Base-by-base conservation (phyloP, 768 basidiomycete genomes). In the Podaxis mareebaensis region DNA sequence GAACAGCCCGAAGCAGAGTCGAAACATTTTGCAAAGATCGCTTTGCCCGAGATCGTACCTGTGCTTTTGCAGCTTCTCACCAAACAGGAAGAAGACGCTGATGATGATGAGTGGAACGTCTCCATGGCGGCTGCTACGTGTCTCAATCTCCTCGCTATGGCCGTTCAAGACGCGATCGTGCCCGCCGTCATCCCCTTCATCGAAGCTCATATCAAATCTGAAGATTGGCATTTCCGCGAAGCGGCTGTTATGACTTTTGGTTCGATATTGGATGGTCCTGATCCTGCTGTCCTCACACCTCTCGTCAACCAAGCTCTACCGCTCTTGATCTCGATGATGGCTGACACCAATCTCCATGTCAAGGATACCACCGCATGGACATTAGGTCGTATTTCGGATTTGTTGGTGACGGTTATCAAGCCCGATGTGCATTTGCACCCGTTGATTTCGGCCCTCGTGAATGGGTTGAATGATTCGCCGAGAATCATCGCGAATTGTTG, bases 301-400 rank as follows among this genome's bases (percentile, higher is more conserved):
- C 88, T 99, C 49, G 95, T 97, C 66, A 86, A 91, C 66, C 95
- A 98, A 74, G 97, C 97, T 0, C 83, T 99, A 12, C 94, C 94
- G 4, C 88, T 96, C 44, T 83, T 99, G 53, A 95, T 99, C 71
- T 88, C 89, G 68, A 96, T 97, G 95, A 96, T 99, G 93, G 81
- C 79, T 53, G 97, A 99, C 72, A 70, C 81, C 39, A 88, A 95
- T 66, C 52, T 85, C 2, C 91, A 94, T 64, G 96, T 99, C 68
- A 93, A 96, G 76, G 97, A 99, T 74, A 96, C 95, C 1, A 94
- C 93, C 28, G 96, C 97, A 2, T 99, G 96, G 96, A 99, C 97
- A 1, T 83, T 99, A 13, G 96, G 96, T 20, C 83, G 95, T 44
- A 96, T 99, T 67, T 96, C 95, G 71, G 97, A 99, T 70, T 77